A percentile compares a stretch with the other conserved stretches of the same genome.
phyloP scores from a whole-genome alignment of 805 yeast species.

The Candida silvicultrix region DNA sequence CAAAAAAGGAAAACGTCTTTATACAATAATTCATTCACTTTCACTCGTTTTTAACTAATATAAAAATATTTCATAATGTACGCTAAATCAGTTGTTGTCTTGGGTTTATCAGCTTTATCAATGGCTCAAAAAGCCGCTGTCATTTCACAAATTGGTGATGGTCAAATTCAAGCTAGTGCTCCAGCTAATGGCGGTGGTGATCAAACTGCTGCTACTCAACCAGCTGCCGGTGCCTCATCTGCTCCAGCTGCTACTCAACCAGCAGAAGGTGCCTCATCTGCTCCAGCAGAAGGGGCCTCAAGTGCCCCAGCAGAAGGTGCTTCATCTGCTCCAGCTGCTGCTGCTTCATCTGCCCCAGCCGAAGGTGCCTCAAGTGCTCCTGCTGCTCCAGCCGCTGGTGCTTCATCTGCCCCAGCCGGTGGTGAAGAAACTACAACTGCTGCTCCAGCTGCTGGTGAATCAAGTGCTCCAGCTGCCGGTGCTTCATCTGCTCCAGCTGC shows the following conservation, averaged over 20 bases:
- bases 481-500: slow-evolving; percentile 26
- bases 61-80: slow-evolving; percentile 1
- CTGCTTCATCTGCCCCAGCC: slow-evolving; percentile 22
- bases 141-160: slow-evolving; percentile 25
- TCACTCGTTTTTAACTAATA: neutral
- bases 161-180: slow-evolving; percentile 20
- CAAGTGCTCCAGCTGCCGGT: slow-evolving; percentile 15
- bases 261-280: slow-evolving; percentile 16
- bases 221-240: slow-evolving; percentile 23
- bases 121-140: slow-evolving; percentile 24
- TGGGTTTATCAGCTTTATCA: slow-evolving; percentile 14
- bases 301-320: too few relatives aligned
- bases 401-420: slow-evolving; percentile 25
- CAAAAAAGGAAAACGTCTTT: neutral
- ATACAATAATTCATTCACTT: neutral
- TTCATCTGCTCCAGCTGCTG: too few relatives aligned
- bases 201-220: slow-evolving; percentile 26
- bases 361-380: slow-evolving; percentile 18
- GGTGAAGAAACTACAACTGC: slow-evolving; percentile 16
- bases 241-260: slow-evolving; percentile 13
- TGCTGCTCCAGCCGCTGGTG: slow-evolving; percentile 26
- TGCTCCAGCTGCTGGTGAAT: slow-evolving; percentile 24
- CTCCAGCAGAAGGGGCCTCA: slow-evolving; percentile 26
- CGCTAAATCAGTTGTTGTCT: slow-evolving; percentile 8
- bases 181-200: slow-evolving; percentile 21